Conservation (phyloP, 441 rosid genomes). For the Gossypium trilobum region DNA sequence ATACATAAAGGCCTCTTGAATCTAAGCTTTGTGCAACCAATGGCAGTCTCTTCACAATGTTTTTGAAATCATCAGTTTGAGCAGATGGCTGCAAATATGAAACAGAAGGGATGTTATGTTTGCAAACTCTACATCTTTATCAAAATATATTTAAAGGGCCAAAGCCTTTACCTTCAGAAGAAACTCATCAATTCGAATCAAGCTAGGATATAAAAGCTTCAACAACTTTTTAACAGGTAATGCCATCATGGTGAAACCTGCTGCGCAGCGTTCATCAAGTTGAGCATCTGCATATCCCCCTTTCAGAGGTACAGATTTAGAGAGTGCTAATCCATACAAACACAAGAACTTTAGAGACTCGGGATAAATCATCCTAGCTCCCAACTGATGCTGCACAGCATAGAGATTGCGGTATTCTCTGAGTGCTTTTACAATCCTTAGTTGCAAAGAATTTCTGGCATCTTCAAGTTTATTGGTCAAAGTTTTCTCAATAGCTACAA, state of each 20-base stretch:
- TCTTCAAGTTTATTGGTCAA: conserved; percentile 84
- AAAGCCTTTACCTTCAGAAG: conserved; percentile 51
- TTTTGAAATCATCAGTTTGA: conserved; percentile 36
- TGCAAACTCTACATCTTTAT: not conserved
- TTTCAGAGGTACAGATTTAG: conserved; percentile 67
- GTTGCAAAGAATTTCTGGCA: conserved; percentile 65
- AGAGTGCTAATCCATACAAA: conserved; percentile 76
- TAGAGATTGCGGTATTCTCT: conserved; percentile 81
- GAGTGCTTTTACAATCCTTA: conserved; percentile 81
- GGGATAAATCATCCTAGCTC: conserved; percentile 83
- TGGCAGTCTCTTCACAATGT: conserved; percentile 44
- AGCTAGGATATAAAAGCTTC: conserved; percentile 78
- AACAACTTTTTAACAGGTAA: conserved; percentile 74
- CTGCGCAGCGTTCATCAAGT: conserved; percentile 89
- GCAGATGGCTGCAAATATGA: conserved; percentile 47
- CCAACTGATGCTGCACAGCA: conserved; percentile 87
- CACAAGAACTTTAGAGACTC: conserved; percentile 74
- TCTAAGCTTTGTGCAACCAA: conserved; percentile 78
- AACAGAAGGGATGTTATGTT: conserved; percentile 13
- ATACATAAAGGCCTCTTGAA: conserved; percentile 80
- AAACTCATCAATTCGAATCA: conserved; percentile 74
- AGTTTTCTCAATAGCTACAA: conserved; percentile 87
- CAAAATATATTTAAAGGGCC: not conserved
- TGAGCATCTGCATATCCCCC: conserved; percentile 83
- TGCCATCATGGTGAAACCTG: conserved; percentile 84